Evolutionary conservation across 768 basidiomycete species (phyloP).

Genomic region (Auricularia sp.): DNA sequence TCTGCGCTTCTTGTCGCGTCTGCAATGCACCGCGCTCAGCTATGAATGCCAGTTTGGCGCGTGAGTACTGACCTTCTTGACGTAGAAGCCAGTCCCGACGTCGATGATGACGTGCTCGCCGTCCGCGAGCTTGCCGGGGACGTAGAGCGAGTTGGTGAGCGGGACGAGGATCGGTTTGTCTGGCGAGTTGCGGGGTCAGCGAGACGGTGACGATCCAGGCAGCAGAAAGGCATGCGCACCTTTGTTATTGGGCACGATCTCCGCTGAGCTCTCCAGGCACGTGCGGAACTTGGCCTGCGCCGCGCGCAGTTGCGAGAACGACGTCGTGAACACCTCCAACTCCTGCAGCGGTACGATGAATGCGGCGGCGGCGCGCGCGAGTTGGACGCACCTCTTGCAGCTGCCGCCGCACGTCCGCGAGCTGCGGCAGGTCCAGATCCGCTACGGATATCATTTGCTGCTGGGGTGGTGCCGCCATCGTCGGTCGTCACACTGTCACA

Average conservation of each 20-base stretch:
- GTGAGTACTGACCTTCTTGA: slow-evolving; percentile 63
- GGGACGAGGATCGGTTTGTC: slow-evolving; percentile 87
- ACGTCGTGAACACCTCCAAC: slow-evolving; percentile 80
- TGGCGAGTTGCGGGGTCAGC: slow-evolving; percentile 19
- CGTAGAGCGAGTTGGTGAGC: slow-evolving; percentile 87
- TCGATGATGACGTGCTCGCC: slow-evolving; percentile 85
- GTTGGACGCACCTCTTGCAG: slow-evolving; percentile 69
- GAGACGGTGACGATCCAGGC: background rate
- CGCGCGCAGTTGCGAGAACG: slow-evolving; percentile 85
- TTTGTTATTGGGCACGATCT: slow-evolving; percentile 60
- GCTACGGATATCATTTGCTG: slow-evolving; percentile 54
- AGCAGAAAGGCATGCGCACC: slow-evolving; percentile 13
- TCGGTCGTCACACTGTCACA: too few relatives aligned
- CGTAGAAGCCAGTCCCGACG: slow-evolving; percentile 92
- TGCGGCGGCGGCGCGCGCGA: background rate
- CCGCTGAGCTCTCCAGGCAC: slow-evolving; percentile 70
- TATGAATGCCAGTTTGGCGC: background rate
- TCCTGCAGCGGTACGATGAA: slow-evolving; percentile 43
- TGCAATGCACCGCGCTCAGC: slow-evolving; percentile 20
- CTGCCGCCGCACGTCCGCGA: slow-evolving; percentile 82
- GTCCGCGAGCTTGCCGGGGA: slow-evolving; percentile 82
- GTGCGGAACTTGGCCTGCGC: slow-evolving; percentile 87
- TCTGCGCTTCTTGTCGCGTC: slow-evolving; percentile 70
- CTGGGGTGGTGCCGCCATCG: slow-evolving; percentile 23
- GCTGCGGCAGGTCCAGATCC: slow-evolving; percentile 78